Conservation (phyloP, 352 stramenopile species). For the Globisporangium spiculum region DNA sequence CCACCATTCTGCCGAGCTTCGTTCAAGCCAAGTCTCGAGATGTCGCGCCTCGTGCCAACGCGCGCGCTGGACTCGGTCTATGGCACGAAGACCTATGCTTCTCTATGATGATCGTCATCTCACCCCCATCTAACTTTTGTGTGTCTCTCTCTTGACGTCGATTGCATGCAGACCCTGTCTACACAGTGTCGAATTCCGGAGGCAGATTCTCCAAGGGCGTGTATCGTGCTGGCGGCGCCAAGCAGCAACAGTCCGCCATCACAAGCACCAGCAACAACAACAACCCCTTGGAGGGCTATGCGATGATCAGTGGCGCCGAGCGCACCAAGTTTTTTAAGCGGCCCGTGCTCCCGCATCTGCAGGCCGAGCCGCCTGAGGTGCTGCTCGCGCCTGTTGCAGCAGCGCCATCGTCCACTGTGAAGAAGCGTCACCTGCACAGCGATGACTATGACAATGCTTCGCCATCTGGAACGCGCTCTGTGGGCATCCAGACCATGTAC, state of each 20-base stretch:
- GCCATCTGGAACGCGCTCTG: slow-evolving; percentile 47
- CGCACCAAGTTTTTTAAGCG: slow-evolving; percentile 90
- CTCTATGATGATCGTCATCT: not conserved
- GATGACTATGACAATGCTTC: slow-evolving; percentile 23
- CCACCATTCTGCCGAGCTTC: not conserved
- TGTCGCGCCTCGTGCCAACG: slow-evolving; percentile 57
- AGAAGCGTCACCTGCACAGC: slow-evolving; percentile 23
- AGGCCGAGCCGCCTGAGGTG: slow-evolving; percentile 86
- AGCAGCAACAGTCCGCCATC: slow-evolving; percentile 20
- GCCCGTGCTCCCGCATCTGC: slow-evolving; percentile 86
- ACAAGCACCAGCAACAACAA: slow-evolving; percentile 26
- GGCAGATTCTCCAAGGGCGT: slow-evolving; percentile 63
- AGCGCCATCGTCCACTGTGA: slow-evolving; percentile 21
- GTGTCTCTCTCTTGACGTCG: not conserved
- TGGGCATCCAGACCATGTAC: slow-evolving; percentile 90
- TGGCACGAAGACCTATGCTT: slow-evolving; percentile 28
- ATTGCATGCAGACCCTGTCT: slow-evolving; percentile 52
- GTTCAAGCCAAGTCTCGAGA: slow-evolving; percentile 15
- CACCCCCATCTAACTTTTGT: not conserved
- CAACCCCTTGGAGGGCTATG: slow-evolving; percentile 34
- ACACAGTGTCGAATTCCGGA: slow-evolving; percentile 67
- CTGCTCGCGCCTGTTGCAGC: slow-evolving; percentile 63
- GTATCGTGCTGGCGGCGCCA: slow-evolving; percentile 33
- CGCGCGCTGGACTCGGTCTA: slow-evolving; percentile 79
- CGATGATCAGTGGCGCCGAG: slow-evolving; percentile 63